Percentiles rank a stretch among this genome's conserved stretches.
Evolutionary conservation across 139 green algal species (phyloP).

Genomic region (Volvox africanus): DNA sequence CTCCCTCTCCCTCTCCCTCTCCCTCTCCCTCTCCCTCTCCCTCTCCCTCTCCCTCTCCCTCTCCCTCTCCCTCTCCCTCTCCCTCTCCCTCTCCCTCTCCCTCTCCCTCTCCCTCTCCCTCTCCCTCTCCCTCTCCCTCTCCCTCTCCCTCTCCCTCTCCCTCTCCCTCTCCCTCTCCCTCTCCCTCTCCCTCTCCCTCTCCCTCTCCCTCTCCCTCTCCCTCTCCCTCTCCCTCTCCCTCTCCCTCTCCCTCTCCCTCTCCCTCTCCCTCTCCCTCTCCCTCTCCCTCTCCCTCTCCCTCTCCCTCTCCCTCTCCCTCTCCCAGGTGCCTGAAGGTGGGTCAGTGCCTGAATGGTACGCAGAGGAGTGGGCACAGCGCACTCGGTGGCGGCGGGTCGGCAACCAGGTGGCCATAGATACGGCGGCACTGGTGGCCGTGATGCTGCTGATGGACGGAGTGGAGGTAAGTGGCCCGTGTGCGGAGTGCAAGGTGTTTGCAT

Average conservation of each 20-base stretch:
- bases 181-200: neutral
- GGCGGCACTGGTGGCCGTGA: constrained; percentile 1
- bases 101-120: neutral
- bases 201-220: neutral
- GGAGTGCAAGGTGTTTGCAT: neutral
- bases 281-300: neutral
- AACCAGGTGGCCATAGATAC: constrained; percentile 6
- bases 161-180: neutral
- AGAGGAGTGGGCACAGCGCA: constrained; percentile 6
- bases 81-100: neutral
- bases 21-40: too few relatives aligned
- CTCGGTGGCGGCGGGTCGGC: neutral
- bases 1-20: too few relatives aligned
- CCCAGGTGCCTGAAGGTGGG: neutral
- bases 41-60: neutral
- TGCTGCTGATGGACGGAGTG: constrained; percentile 44
- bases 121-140: neutral
- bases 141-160: too few relatives aligned
- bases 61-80: neutral
- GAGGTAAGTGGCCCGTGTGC: neutral
- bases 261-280: neutral
- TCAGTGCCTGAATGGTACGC: constrained; percentile 28
- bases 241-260: neutral
- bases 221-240: neutral
- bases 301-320: neutral